Base-by-base conservation (phyloP, 2,329 filamentous ascomycete genomes). In the Simplicillium aogashimaense region DNA sequence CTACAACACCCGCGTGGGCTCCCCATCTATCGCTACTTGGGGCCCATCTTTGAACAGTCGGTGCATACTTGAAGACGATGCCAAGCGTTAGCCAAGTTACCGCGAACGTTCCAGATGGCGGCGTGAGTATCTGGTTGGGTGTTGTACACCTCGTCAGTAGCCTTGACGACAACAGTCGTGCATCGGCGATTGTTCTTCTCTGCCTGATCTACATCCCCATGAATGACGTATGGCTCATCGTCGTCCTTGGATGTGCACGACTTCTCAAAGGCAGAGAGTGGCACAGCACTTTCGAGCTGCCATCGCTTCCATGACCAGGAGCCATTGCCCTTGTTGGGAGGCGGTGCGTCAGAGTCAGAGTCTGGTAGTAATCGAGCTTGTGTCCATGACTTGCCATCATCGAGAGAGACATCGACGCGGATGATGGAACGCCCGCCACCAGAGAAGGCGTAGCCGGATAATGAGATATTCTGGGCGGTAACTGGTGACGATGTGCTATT, bases 31-130 rank as follows among this genome's bases (percentile, higher is more conserved):
- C 20, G 20, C 20, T 5, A 25, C 20, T 25, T 25, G 9, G 20
- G 20, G 5, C 9, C 20, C 20, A 9, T 25, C 20, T 25, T 25
- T 5, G 20, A 25, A 25, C 58, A 58, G 31, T 63, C 59, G 10
- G 57, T 50, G 28, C 55, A 63, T 3, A 66, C 50, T 36, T 52
- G 57, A 3, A 82, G 63, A 3, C 76, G 69, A 53, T 83, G 77
- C 78, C 78, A 83, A 1, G 76, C 78, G n/a, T 74, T 81, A 2
- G 76, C 76, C 40, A 82, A 61, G 53, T 82, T 81, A 0, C 78
- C 79, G 2, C 78, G 65, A 29, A 78, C 61, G 45, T 83, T 83
- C 58, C 76, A 83, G 25, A 76, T 79, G 29, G 67, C 68, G 31
- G 64, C 64, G 46, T 79, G 74, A 31, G 59, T 70, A 52, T 81